Conservation (phyloP, 75 land plant genomes). For the Cunninghamia lanceolata region DNA sequence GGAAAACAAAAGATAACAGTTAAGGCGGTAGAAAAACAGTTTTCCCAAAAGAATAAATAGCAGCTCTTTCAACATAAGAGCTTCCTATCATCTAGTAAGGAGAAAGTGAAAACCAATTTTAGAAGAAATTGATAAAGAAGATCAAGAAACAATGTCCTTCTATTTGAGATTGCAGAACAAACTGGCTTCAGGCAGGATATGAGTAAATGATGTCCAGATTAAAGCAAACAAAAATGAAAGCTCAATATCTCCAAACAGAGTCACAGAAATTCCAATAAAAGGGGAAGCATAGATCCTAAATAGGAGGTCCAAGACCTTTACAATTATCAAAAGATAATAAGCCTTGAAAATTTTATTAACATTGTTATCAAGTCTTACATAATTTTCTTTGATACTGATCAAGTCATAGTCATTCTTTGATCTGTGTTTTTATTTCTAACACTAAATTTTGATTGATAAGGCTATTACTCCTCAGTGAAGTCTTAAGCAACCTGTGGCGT, state of each 20-base stretch:
- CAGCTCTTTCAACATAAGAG: neutral
- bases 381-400: too few relatives aligned
- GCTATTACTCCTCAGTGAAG: neutral
- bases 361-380: neutral
- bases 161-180: too few relatives aligned
- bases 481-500: neutral
- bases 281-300: neutral
- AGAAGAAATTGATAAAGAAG: neutral
- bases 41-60: neutral
- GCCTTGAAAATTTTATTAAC: too few relatives aligned
- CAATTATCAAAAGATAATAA: too few relatives aligned
- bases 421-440: neutral
- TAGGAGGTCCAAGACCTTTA: neutral
- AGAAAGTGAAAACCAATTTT: too few relatives aligned
- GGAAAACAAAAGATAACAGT: neutral
- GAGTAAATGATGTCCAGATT: neutral
- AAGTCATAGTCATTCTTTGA: neutral
- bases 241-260: neutral
- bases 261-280: neutral
- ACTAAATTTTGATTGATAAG: too few relatives aligned
- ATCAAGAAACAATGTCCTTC: neutral
- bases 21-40: neutral
- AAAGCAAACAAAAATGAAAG: neutral
- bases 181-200: neutral
- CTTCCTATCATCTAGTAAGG: neutral